A percentile compares a stretch with the other conserved stretches of the same genome.
phyloP scores from a whole-genome alignment of 2,329 filamentous ascomycete genomes.

The Thielaviopsis euricoi region DNA sequence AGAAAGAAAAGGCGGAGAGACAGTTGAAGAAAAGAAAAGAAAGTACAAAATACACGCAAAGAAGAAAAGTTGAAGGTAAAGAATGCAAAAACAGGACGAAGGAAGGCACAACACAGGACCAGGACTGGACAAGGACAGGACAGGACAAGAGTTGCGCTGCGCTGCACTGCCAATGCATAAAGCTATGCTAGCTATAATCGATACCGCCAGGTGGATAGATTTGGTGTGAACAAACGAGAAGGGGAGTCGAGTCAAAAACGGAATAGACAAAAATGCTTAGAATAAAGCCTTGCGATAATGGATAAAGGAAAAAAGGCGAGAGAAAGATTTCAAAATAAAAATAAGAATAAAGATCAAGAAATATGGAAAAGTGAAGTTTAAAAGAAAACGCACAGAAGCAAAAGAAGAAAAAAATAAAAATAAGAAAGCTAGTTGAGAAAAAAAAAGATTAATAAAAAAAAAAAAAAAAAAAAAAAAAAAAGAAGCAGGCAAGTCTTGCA shows the following conservation, averaged over 20 bases:
- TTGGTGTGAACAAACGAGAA: too few species aligned
- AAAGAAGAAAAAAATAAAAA: neutral
- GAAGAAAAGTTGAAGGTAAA: neutral
- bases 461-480: neutral
- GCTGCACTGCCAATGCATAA: too few species aligned
- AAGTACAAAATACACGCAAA: neutral
- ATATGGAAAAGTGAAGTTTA: too few species aligned
- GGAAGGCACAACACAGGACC: neutral
- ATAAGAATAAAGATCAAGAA: too few species aligned
- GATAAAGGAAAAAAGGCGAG: too few species aligned
- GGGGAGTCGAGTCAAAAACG: too few species aligned
- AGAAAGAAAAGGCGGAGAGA: neutral
- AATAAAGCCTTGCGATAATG: too few species aligned
- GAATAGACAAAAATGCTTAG: too few species aligned
- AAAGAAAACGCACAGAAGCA: neutral
- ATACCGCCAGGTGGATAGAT: too few species aligned
- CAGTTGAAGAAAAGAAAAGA: neutral
- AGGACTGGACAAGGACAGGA: too few species aligned
- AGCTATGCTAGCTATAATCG: too few species aligned
- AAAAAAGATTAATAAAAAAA: neutral
- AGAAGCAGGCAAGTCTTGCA: neutral
- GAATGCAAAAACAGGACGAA: neutral
- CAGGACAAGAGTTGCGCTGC: too few species aligned
- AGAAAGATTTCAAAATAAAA: neutral
- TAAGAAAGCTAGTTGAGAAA: neutral